Base-by-base conservation (phyloP, 2,329 filamentous ascomycete species). In the Nothophoma quercina region DNA sequence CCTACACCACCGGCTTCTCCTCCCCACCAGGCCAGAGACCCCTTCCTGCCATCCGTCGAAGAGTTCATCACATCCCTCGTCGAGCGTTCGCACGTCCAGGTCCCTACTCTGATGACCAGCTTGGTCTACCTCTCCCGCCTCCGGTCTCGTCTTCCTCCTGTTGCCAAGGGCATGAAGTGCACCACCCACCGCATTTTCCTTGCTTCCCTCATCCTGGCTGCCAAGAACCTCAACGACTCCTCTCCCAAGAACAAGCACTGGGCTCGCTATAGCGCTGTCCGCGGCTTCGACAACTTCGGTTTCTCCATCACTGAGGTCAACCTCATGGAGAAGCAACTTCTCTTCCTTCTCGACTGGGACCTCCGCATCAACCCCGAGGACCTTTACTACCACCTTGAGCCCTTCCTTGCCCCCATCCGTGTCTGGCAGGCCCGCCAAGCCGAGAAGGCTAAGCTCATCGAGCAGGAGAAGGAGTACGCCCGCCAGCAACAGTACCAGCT, bases 171-270 rank as follows among this genome's bases (percentile, higher is more conserved):
- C 60, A 91, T 98, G 78, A 88, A 90, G 67, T 98, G 95, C 82
- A 98, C 95, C 19, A 91, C 93, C 38, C 95, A 99, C 81, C 89
- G 95, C 68, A 98, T 99, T 82, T 98, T 99, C 79, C 85, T 99
- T 40, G 93, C 91, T 33, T 82, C 90, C 13, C 86, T 93, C 62
- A 95, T 95, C 70, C 80, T 88, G 41, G 87, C 95, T 1, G 93
- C 95, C 66, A 99, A 99, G 87, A 97, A 97, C 76, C 85, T 98
- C 65, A 98, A 99, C 76, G 95, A 98, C 82, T 96, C 92, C 56
- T 97, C 92, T 10, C 95, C 95, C 59, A 98, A 98, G 87, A 99
- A 99, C 85, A 98, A 98, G 87, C 95, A 99, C 83, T 99, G 95
- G 95, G 93, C 95, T 61, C 88, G 87, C 68, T 99, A 98, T 82